Base-by-base conservation (phyloP, 2,329 filamentous ascomycete species). In the Penicillium sp. region DNA sequence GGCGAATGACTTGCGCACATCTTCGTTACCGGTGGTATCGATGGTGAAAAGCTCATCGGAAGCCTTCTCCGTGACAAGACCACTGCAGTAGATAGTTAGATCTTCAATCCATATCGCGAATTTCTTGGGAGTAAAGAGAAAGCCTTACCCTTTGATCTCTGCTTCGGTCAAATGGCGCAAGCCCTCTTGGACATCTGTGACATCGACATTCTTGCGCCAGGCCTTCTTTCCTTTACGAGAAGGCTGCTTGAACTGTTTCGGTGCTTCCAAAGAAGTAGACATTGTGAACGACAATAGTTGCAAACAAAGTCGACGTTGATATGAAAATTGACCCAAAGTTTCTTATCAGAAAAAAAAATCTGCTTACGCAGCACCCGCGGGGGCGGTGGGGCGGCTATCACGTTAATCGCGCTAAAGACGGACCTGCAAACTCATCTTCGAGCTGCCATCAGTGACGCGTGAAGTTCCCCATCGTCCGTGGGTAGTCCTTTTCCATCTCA, bases 221-320 rank as follows among this genome's bases (percentile, higher is more conserved):
- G 94, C 93, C 79, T 96, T 97, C 78, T 97, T 97, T 67, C 95
- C 94, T 74, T 99, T 99, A 71, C 94, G 84, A 5, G 93, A 97
- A 24, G 92, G 86, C 75, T 99, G 94, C 60, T 85, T 92, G 76
- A 88, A 86, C 63, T 95, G 91, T 59, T 87, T 86, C 10, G 92
- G 92, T 16, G 90, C 88, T 47, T 69, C 64, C 27, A 71, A 55
- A 27, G 61, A 58, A n/a, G 65, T 56, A 47, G 73, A 70, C 73
- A 76, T 76, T 57, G 54, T 62, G 57, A 52, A 57, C 43, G 40
- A 34, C 45, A 53, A 53, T 39, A 38, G 29, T 43, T 27, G 43
- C 47, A 40, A 34, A 45, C 27, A 18, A 40, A 54, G 47, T 50
- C 47, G 18, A 24, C 31, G 40, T 14, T 45, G 47, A 54, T 49